These are phyloP conservation scores for Yamadazyma akitaensis DNA, from an alignment of 805 yeast genomes.

Conservation along the genomic window DNA sequence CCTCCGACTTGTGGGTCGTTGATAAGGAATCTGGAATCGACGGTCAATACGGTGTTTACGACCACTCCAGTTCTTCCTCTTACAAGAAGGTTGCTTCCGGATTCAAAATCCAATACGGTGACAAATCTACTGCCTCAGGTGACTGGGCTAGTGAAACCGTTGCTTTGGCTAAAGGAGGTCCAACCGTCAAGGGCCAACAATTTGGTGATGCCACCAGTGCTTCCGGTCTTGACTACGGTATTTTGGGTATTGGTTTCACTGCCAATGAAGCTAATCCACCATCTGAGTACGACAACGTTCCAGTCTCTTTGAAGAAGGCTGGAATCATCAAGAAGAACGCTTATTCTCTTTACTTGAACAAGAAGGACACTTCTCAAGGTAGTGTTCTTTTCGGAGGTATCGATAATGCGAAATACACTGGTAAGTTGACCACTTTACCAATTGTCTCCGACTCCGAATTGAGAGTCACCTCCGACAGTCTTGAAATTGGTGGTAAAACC, in stretches of 20 bases:
- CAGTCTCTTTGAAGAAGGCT: slow-evolving; percentile 27
- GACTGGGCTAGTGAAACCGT: slow-evolving; percentile 16
- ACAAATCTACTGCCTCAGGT: slow-evolving; percentile 39
- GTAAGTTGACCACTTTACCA: slow-evolving; percentile 20
- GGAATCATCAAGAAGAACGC: slow-evolving; percentile 34
- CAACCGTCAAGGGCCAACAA: slow-evolving; percentile 10
- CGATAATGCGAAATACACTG: slow-evolving; percentile 22
- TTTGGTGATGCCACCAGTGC: slow-evolving; percentile 16
- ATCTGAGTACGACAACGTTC: slow-evolving; percentile 29
- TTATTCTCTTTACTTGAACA: slow-evolving; percentile 37
- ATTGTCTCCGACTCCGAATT: slow-evolving; percentile 28
- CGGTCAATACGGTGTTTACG: slow-evolving; percentile 35
- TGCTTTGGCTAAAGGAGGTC: slow-evolving; percentile 11
- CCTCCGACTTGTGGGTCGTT: slow-evolving; percentile 29
- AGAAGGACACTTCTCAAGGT: slow-evolving; percentile 20
- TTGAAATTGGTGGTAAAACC: slow-evolving; percentile 18
- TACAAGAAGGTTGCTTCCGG: slow-evolving; percentile 27
- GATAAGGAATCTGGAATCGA: slow-evolving; percentile 6
- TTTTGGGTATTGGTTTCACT: slow-evolving; percentile 18
- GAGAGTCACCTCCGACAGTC: slow-evolving; percentile 44
- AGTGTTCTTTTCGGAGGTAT: slow-evolving; percentile 32
- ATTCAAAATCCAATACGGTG: slow-evolving; percentile 47
- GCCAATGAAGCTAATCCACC: slow-evolving; percentile 10
- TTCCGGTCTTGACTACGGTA: slow-evolving; percentile 12
- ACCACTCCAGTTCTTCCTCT: slow-evolving; percentile 28